Conservation (phyloP, 2,329 filamentous ascomycete genomes). For the Fusarium pininemorale region DNA sequence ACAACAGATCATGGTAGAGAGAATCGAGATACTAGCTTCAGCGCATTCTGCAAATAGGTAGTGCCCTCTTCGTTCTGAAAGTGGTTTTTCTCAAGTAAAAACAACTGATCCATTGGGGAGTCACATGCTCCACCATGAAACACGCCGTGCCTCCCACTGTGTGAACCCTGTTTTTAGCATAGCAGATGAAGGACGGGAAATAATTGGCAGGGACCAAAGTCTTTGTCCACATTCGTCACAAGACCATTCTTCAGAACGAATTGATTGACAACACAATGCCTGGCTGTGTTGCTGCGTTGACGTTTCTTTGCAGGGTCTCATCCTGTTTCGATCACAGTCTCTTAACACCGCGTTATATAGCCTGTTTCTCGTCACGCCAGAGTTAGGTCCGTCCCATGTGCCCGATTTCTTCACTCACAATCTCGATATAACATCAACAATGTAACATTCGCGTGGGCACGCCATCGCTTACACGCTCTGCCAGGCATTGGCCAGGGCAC, state of each 20-base stretch:
- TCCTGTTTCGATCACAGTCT: not conserved
- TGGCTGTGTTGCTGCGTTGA: not conserved
- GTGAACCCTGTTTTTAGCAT: constrained; percentile 27
- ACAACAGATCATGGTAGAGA: not conserved
- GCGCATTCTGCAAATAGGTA: not conserved
- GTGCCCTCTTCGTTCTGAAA: not conserved
- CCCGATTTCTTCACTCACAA: not conserved
- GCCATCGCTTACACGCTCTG: constrained; percentile 33
- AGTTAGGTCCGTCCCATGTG: not conserved
- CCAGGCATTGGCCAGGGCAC: constrained; percentile 28
- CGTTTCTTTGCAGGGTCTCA: constrained; percentile 1
- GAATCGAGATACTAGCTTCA: not conserved
- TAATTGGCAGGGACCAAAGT: constrained; percentile 28
- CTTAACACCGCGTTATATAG: not conserved
- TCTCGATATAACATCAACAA: constrained; percentile 6
- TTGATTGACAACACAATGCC: constrained; percentile 1
- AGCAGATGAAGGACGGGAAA: constrained; percentile 16
- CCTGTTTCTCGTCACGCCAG: not conserved
- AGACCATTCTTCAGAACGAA: constrained; percentile 3
- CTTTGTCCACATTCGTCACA: constrained; percentile 37
- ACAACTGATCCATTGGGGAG: constrained; percentile 10
- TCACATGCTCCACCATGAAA: constrained; percentile 34
- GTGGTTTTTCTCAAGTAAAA: constrained; percentile 22
- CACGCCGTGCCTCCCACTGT: constrained; percentile 34
- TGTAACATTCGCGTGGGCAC: constrained; percentile 31